Evolutionary conservation across 805 yeast genomes (phyloP).

Genomic region (Yamadazyma phyllophila): DNA sequence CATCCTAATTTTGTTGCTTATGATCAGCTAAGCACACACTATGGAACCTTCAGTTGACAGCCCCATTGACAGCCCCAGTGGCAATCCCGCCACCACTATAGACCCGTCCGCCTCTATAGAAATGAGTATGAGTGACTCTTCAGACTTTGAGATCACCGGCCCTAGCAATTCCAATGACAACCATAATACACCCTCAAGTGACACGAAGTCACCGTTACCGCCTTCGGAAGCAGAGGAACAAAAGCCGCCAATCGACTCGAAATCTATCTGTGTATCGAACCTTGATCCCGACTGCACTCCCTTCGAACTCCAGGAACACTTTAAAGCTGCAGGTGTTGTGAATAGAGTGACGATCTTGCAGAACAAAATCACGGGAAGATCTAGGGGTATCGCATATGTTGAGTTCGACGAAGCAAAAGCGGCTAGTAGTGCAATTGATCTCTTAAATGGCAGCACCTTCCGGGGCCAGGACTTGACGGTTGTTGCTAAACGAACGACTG

Average conservation of each 20-base stretch:
- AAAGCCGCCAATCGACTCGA: conserved; percentile 67
- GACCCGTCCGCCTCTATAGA: neutral
- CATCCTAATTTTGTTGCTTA: neutral
- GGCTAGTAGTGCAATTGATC: conserved; percentile 60
- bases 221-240: conserved; percentile 11
- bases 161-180: too few relatives aligned
- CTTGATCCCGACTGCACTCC: conserved; percentile 81
- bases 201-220: neutral
- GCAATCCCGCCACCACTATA: too few relatives aligned
- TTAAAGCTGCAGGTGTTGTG: conserved; percentile 66
- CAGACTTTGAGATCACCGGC: neutral
- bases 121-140: neutral
- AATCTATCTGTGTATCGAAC: conserved; percentile 79
- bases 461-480: conserved; percentile 73
- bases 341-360: conserved; percentile 76
- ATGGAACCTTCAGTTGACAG: neutral
- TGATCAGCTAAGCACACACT: neutral
- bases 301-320: conserved; percentile 73
- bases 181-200: too few relatives aligned
- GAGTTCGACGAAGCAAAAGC: conserved; percentile 72
- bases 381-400: conserved; percentile 84
- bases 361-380: conserved; percentile 74
- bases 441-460: conserved; percentile 62
- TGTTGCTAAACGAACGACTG: conserved; percentile 72
- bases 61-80: too few relatives aligned